A percentile compares a stretch with the other conserved stretches of the same genome.
phyloP scores from a whole-genome alignment of 1,139 yeast species.

The Kluyveromyces sp. region DNA sequence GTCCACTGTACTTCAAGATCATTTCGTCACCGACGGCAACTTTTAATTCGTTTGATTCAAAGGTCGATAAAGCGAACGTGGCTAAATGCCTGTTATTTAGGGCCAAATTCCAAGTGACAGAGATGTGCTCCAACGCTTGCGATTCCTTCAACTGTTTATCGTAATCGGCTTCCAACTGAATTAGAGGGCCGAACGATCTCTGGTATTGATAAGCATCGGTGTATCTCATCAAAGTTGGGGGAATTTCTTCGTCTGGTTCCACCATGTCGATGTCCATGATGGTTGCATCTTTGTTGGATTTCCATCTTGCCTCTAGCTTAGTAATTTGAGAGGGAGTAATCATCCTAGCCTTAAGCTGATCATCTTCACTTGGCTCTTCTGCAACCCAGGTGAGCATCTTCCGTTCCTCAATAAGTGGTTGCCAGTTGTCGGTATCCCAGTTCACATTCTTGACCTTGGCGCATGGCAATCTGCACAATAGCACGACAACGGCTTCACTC shows the following conservation, averaged over 20 bases:
- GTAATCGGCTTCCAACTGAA: conserved; percentile 72
- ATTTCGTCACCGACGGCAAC: conserved; percentile 87
- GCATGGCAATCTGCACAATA: conserved; percentile 84
- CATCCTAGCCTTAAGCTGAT: conserved; percentile 44
- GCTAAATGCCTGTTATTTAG: conserved; percentile 61
- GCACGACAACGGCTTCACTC: conserved; percentile 78
- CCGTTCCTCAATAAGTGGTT: conserved; percentile 72
- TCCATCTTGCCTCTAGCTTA: conserved; percentile 77
- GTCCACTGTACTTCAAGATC: conserved; percentile 51
- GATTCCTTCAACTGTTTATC: conserved; percentile 72
- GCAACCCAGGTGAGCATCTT: conserved; percentile 80
- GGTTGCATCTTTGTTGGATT: conserved; percentile 60
- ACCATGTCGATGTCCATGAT: conserved; percentile 47
- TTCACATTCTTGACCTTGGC: conserved; percentile 65
- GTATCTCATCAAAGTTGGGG: conserved; percentile 70
- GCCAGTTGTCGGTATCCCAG: conserved; percentile 92
- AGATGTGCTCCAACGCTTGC: conserved; percentile 67
- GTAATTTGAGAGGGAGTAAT: conserved; percentile 61
- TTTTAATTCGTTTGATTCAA: conserved; percentile 58
- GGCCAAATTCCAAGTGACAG: conserved; percentile 69
- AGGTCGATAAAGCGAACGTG: conserved; percentile 58
- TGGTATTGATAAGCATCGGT: conserved; percentile 84
- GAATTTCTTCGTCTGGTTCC: conserved; percentile 52
- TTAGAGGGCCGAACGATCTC: conserved; percentile 75
- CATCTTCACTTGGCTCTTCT: conserved; percentile 58